phyloP scores from a whole-genome alignment of 2,329 filamentous ascomycete genomes.

The Ceratocystis lukuohia region DNA sequence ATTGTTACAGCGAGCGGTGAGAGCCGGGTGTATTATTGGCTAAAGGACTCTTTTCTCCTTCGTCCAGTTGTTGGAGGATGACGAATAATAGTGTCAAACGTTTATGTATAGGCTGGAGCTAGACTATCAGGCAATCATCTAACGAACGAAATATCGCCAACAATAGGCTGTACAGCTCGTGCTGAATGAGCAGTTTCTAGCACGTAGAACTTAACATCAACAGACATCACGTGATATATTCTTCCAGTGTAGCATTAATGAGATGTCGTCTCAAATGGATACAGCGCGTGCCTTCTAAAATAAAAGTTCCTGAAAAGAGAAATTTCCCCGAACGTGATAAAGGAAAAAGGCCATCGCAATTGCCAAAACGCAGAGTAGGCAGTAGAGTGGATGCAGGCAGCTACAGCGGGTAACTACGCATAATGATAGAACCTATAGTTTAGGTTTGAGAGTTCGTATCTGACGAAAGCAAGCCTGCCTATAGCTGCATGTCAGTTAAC shows the following conservation, averaged over 20 bases:
- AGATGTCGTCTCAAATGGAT: conserved; percentile 8
- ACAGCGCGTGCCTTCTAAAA: background rate
- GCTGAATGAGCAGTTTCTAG: too few species aligned
- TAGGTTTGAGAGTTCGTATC: background rate
- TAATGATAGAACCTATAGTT: background rate
- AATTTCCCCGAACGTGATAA: background rate
- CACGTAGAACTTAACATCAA: too few species aligned
- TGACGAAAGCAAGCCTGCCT: too few species aligned
- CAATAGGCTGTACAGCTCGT: too few species aligned
- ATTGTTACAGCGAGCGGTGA: conserved; percentile 8
- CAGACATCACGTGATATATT: background rate
- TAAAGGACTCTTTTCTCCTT: too few species aligned
- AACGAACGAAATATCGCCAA: too few species aligned
- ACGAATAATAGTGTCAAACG: too few species aligned
- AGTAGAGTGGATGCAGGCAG: background rate
- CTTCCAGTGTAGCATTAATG: background rate
- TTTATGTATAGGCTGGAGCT: too few species aligned
- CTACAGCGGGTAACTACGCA: background rate
- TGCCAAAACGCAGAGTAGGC: background rate
- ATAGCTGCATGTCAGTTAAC: too few species aligned
- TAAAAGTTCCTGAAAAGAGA: background rate
- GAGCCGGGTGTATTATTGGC: background rate
- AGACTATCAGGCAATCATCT: too few species aligned
- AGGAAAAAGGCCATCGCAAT: background rate
- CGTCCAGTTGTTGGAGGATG: too few species aligned